Conservation (phyloP, 2,329 filamentous ascomycete species). For the Fusarium nisikadoi region DNA sequence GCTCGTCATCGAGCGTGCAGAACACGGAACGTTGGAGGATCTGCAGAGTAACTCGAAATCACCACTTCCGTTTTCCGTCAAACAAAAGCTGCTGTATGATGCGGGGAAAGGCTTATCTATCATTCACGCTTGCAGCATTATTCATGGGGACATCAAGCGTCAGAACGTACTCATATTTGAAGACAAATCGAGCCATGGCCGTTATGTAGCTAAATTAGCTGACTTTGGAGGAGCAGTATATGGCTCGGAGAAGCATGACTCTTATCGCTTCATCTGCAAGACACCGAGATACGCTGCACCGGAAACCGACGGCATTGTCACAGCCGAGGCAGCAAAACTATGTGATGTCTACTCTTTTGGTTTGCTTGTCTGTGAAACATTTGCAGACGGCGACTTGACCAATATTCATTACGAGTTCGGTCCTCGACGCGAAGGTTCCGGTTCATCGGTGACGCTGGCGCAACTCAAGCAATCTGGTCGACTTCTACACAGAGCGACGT, state of each 20-base stretch:
- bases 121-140: not conserved
- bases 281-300: not conserved
- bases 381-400: not conserved
- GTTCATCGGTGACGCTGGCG: not conserved
- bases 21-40: not conserved
- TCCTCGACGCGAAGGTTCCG: rapidly evolving
- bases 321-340: not conserved
- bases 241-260: not conserved
- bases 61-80: not conserved
- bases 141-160: not conserved
- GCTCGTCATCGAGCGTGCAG: not conserved
- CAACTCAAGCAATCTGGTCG: not conserved
- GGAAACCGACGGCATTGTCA: not conserved
- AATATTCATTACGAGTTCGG: not conserved
- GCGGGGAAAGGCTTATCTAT: not conserved
- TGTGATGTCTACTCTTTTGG: not conserved
- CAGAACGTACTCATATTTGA: not conserved
- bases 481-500: not conserved
- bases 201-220: not conserved
- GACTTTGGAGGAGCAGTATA: not conserved
- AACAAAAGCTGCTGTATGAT: not conserved
- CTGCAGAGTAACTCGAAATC: not conserved
- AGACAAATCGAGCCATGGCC: not conserved
- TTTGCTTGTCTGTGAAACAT: not conserved
- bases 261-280: constrained; percentile 10